These are phyloP conservation scores for Yamadazyma ubonensis DNA, from an alignment of 805 yeast species.

Conservation along the genomic window DNA sequence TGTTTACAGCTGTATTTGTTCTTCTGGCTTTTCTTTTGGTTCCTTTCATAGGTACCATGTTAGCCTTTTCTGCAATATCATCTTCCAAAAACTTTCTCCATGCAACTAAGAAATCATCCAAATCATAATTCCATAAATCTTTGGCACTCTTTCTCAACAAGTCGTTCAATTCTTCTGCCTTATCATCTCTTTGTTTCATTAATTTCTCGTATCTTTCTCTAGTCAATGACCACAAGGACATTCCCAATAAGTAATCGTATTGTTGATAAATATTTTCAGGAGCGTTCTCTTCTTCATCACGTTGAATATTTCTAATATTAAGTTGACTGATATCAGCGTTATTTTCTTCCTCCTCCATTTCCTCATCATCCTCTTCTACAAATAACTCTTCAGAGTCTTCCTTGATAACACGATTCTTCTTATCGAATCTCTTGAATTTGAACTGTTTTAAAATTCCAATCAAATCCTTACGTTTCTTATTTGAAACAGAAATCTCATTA, in stretches of 20 bases:
- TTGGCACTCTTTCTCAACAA: conserved; percentile 72
- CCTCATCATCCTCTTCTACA: conserved; percentile 38
- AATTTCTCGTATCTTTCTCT: conserved; percentile 82
- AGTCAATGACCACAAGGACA: conserved; percentile 94
- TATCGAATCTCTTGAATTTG: conserved; percentile 76
- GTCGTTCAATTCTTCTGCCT: conserved; percentile 65
- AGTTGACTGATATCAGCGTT: conserved; percentile 30
- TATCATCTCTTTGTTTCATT: conserved; percentile 67
- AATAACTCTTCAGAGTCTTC: conserved; percentile 33
- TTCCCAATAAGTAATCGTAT: conserved; percentile 85
- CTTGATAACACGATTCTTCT: conserved; percentile 61
- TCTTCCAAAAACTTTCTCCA: conserved; percentile 68
- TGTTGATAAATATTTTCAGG: conserved; percentile 60
- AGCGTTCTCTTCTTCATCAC: conserved; percentile 35
- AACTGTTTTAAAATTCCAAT: conserved; percentile 59
- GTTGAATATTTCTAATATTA: conserved; percentile 27
- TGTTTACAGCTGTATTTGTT: conserved; percentile 7
- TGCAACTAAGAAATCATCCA: conserved; percentile 65
- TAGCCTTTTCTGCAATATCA: conserved; percentile 60
- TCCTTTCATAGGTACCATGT: conserved; percentile 45
- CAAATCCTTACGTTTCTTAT: conserved; percentile 66
- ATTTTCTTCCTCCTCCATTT: conserved; percentile 45
- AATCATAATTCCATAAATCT: conserved; percentile 84
- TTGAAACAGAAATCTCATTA: conserved; percentile 63
- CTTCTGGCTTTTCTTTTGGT: conserved; percentile 37